Conservation (phyloP, 179 eudicot genomes). For the Beta corolliflora region DNA sequence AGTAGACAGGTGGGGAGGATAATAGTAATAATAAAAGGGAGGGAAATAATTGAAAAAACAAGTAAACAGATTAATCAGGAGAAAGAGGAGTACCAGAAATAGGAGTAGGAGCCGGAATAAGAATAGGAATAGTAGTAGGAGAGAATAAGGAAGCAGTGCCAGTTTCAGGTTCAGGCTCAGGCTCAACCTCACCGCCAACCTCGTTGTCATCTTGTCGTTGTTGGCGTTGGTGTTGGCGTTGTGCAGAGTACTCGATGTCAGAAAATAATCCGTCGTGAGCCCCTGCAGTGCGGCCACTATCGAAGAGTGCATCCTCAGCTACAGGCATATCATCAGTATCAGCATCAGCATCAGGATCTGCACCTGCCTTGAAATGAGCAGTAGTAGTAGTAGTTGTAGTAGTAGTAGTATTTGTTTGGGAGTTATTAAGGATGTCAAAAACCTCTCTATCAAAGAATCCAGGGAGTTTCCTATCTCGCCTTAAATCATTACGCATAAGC, state of each 20-base stretch:
- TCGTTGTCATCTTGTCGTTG: neutral
- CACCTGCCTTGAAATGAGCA: no score
- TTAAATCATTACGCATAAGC: constrained; percentile 82
- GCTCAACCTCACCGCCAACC: neutral
- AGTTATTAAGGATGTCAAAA: constrained; percentile 55
- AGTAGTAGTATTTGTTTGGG: neutral
- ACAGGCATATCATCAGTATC: neutral
- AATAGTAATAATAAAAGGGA: neutral
- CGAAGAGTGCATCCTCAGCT: constrained; percentile 52
- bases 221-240: neutral
- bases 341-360: no score
- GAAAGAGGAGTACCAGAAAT: constrained; percentile 47
- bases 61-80: neutral
- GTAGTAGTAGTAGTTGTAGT: neutral
- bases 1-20: neutral
- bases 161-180: neutral
- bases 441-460: constrained; percentile 86
- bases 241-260: constrained; percentile 42
- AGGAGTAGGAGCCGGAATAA: constrained; percentile 52
- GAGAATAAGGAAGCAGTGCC: neutral
- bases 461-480: constrained; percentile 78
- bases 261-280: constrained; percentile 69
- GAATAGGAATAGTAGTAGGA: neutral
- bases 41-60: neutral
- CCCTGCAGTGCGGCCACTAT: constrained; percentile 60